Conservation (phyloP, 2,329 filamentous ascomycete genomes). For the Gyromitra esculenta region DNA sequence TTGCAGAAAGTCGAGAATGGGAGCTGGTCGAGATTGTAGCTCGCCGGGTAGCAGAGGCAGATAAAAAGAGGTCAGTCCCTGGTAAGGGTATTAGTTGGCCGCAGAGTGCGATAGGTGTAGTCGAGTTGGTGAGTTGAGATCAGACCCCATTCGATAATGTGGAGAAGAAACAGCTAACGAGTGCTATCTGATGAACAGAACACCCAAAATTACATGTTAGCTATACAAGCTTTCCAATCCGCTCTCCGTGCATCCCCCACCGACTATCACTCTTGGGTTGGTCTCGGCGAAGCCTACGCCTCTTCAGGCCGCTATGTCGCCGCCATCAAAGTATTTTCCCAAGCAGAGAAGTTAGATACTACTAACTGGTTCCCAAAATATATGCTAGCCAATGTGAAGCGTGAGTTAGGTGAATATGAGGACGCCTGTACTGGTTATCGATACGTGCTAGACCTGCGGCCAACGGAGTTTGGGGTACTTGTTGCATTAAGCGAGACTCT, state of each 20-base stretch:
- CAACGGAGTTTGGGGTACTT: slow-evolving; percentile 83
- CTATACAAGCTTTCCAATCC: slow-evolving; percentile 90
- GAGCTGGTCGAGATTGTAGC: slow-evolving; percentile 94
- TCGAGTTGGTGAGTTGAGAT: slow-evolving; percentile 66
- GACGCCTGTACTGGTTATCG: slow-evolving; percentile 81
- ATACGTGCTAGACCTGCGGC: slow-evolving; percentile 73
- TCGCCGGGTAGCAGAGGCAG: slow-evolving; percentile 91
- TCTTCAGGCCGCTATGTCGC: slow-evolving; percentile 92
- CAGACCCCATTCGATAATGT: not conserved
- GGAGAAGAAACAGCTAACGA: slow-evolving; percentile 10
- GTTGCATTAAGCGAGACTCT: slow-evolving; percentile 89
- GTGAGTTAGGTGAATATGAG: slow-evolving; percentile 90
- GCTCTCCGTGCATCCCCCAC: slow-evolving; percentile 83
- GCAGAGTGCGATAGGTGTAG: slow-evolving; percentile 89
- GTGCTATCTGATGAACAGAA: slow-evolving; percentile 54
- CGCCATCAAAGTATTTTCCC: slow-evolving; percentile 88
- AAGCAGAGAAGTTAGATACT: slow-evolving; percentile 80
- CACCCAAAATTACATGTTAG: slow-evolving; percentile 72
- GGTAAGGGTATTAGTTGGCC: slow-evolving; percentile 97
- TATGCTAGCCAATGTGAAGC: slow-evolving; percentile 93
- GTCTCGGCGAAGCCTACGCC: slow-evolving; percentile 96
- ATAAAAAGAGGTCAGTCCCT: slow-evolving; percentile 86
- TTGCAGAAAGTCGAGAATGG: slow-evolving; percentile 93
- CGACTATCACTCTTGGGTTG: slow-evolving; percentile 96
- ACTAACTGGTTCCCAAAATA: slow-evolving; percentile 96